phyloP scores from a whole-genome alignment of 257 asterid genomes.

The Forsythia suspensa region DNA sequence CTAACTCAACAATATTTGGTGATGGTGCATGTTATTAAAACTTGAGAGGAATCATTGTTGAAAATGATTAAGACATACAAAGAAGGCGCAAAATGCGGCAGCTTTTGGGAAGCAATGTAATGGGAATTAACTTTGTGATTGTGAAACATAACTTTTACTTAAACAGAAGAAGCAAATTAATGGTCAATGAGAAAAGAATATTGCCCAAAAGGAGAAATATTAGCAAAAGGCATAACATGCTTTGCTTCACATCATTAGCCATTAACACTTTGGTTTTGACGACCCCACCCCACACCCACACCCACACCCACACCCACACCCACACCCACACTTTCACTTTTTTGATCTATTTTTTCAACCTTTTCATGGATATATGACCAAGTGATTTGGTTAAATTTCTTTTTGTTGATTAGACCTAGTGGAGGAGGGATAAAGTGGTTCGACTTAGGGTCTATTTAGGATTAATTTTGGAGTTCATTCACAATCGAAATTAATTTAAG shows the following conservation, averaged over 20 bases:
- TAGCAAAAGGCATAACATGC: conserved; percentile 11
- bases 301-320: neutral
- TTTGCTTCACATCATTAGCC: conserved; percentile 26
- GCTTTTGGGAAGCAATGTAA: neutral
- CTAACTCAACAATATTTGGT: too few species aligned
- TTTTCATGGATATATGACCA: conserved; percentile 4
- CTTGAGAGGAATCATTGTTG: neutral
- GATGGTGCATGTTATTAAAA: too few species aligned
- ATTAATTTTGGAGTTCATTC: too few species aligned
- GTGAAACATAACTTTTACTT: conserved; percentile 1
- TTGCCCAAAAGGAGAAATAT: conserved; percentile 3
- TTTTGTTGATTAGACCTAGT: conserved; percentile 22
- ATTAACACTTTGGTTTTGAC: conserved; percentile 12
- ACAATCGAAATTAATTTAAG: too few species aligned
- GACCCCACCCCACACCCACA: neutral
- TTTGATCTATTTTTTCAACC: conserved; percentile 13
- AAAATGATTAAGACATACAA: neutral
- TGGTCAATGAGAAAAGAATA: conserved; percentile 14
- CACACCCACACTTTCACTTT: neutral
- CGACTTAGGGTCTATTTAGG: neutral
- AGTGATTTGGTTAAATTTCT: conserved; percentile 23
- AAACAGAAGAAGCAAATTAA: neutral
- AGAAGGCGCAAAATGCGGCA: neutral
- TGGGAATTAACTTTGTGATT: neutral
- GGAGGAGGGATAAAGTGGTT: neutral